A percentile compares a stretch with the other conserved stretches of the same genome.
These are phyloP conservation scores for Xylaria sp. DNA, from an alignment of 2,329 filamentous ascomycete species.

Conservation along the genomic window DNA sequence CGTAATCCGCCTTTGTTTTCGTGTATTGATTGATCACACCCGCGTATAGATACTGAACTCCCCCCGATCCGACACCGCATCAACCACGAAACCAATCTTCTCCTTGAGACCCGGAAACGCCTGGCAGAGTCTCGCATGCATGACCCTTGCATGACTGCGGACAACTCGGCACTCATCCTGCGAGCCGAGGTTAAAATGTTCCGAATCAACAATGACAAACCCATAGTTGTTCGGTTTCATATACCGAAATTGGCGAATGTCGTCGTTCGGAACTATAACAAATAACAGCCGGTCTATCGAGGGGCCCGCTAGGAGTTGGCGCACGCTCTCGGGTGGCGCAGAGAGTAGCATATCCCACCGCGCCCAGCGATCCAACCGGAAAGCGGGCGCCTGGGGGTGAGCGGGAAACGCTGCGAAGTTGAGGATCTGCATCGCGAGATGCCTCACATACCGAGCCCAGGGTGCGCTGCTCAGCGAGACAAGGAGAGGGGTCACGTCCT, in stretches of 20 bases:
- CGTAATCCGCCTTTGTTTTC: neutral
- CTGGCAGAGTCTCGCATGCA: neutral
- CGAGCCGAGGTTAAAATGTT: neutral
- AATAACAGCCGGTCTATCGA: constrained; percentile 3
- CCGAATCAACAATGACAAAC: neutral
- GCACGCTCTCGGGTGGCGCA: neutral
- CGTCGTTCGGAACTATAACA: constrained; percentile 12
- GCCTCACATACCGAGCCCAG: constrained; percentile 11
- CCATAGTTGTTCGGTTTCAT: neutral
- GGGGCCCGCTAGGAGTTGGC: neutral
- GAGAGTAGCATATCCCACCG: constrained; percentile 14
- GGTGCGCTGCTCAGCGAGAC: neutral
- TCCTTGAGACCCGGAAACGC: neutral
- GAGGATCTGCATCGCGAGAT: constrained; percentile 10
- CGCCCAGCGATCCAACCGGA: constrained; percentile 2
- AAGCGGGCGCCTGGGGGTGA: neutral
- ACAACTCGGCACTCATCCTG: neutral
- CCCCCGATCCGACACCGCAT: neutral
- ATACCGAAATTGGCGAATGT: neutral
- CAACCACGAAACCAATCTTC: neutral
- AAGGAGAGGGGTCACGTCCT: neutral
- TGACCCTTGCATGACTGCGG: neutral
- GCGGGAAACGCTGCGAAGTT: constrained; percentile 6
- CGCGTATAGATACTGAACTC: neutral
- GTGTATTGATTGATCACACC: neutral